Percentiles rank a stretch among this genome's conserved stretches.
phyloP scores from a whole-genome alignment of 2,329 filamentous ascomycete species.

The Ophiostoma angusticollis region DNA sequence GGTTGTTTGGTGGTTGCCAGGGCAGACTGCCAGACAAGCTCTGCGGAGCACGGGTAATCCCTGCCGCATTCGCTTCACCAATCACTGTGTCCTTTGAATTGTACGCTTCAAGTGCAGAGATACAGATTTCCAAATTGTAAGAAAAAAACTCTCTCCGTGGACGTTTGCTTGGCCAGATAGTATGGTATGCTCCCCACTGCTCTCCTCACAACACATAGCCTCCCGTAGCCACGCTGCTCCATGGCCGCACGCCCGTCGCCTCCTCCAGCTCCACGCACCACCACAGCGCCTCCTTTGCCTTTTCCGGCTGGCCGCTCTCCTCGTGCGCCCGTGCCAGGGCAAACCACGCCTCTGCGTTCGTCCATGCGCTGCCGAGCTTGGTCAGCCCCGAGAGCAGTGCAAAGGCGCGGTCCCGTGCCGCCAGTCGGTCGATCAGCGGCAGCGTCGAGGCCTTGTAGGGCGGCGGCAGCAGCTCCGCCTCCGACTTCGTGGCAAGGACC shows the following conservation, averaged over 20 bases:
- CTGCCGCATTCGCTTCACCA: too few species aligned
- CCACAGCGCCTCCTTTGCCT: conserved; percentile 88
- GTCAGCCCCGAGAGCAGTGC: conserved; percentile 71
- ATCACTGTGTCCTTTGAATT: too few species aligned
- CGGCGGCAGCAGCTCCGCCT: conserved; percentile 26
- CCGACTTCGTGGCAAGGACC: background rate
- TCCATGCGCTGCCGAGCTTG: conserved; percentile 78
- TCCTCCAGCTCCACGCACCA: conserved; percentile 97
- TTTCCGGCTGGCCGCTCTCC: conserved; percentile 69
- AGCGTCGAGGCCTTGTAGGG: conserved; percentile 48
- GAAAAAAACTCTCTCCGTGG: too few species aligned
- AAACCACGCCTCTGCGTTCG: conserved; percentile 87
- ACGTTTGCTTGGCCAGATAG: too few species aligned
- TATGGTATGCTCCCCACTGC: background rate
- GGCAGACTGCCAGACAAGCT: too few species aligned
- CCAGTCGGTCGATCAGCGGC: conserved; percentile 67
- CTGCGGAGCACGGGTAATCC: too few species aligned
- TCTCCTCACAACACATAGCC: conserved; percentile 48
- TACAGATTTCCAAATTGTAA: too few species aligned
- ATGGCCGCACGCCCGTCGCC: conserved; percentile 62
- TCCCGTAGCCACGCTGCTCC: conserved; percentile 56
- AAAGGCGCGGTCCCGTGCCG: conserved; percentile 79
- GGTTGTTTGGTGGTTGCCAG: too few species aligned
- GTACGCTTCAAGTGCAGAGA: too few species aligned
- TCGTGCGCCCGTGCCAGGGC: conserved; percentile 78